phyloP scores from a whole-genome alignment of 78 protist species.

The Polysphondylium violaceum region DNA sequence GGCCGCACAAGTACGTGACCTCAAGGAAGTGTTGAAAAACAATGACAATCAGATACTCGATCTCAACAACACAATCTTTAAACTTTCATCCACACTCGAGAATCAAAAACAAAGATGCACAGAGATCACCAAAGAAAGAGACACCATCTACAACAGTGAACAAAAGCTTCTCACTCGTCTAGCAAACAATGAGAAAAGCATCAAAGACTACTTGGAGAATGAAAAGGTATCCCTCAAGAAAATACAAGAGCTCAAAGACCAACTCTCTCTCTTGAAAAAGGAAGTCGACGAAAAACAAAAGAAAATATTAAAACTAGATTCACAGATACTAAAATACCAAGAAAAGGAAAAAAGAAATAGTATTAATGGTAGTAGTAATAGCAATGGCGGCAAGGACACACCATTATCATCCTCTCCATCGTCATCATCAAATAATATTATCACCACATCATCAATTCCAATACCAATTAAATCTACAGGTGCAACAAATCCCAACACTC shows the following conservation, averaged over 20 bases:
- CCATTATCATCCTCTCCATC: not conserved
- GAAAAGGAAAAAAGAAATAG: not conserved
- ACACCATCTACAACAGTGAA: not conserved
- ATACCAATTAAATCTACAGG: conserved; percentile 2
- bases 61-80: not conserved
- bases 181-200: conserved; percentile 14
- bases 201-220: not conserved
- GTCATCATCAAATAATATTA: not conserved
- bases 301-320: conserved; percentile 9
- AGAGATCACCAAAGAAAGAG: conserved; percentile 51
- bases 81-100: not conserved
- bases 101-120: not conserved
- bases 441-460: not conserved
- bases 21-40: not conserved
- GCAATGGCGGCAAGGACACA: not conserved
- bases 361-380: not conserved
- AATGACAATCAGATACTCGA: conserved; percentile 3
- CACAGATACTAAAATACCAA: conserved; percentile 1
- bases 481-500: not conserved
- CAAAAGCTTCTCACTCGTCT: not conserved
- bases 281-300: conserved; percentile 43
- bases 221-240: conserved; percentile 24
- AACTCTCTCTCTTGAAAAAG: not conserved
- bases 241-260: conserved; percentile 19
- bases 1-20: not conserved